Conservation (phyloP, 2,329 filamentous ascomycete genomes). For the Phialophora verrucosa region DNA sequence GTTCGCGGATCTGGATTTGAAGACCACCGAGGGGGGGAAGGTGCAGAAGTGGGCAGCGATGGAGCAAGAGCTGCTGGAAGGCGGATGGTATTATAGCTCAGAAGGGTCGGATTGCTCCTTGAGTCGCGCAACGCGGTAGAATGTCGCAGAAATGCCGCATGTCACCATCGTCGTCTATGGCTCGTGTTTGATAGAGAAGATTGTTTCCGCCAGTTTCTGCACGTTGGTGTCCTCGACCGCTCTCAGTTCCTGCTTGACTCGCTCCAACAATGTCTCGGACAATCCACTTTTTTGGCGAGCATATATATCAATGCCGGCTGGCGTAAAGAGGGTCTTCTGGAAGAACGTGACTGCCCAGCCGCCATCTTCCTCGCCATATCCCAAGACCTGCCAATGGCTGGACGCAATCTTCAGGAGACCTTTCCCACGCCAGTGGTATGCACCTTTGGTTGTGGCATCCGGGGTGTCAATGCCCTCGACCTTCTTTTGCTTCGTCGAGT, state of each 20-base stretch:
- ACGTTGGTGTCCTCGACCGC: conserved; percentile 59
- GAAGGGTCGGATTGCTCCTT: conserved; percentile 41
- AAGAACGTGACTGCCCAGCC: conserved; percentile 84
- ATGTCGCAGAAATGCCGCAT: neutral
- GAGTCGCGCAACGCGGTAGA: conserved; percentile 15
- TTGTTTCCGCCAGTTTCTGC: conserved; percentile 56
- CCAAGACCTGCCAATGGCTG: conserved; percentile 81
- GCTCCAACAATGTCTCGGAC: conserved; percentile 61
- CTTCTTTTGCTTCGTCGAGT: conserved; percentile 59
- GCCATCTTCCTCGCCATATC: conserved; percentile 62
- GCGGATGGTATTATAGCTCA: conserved; percentile 68
- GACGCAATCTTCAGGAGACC: conserved; percentile 74
- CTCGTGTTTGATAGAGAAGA: conserved; percentile 56
- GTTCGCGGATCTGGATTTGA: conserved; percentile 78
- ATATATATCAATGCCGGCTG: conserved; percentile 81
- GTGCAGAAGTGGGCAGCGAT: conserved; percentile 70
- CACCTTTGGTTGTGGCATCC: conserved; percentile 45
- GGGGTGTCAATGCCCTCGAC: conserved; percentile 70
- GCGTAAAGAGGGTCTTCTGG: conserved; percentile 80
- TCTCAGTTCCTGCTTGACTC: conserved; percentile 62
- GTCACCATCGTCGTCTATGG: conserved; percentile 22
- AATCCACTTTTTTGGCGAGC: conserved; percentile 67
- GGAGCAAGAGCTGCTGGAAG: conserved; percentile 67
- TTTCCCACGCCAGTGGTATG: conserved; percentile 79
- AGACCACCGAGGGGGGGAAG: conserved; percentile 68